Conservation (phyloP, 2,329 filamentous ascomycete species). For the Grosmannia huntii region DNA sequence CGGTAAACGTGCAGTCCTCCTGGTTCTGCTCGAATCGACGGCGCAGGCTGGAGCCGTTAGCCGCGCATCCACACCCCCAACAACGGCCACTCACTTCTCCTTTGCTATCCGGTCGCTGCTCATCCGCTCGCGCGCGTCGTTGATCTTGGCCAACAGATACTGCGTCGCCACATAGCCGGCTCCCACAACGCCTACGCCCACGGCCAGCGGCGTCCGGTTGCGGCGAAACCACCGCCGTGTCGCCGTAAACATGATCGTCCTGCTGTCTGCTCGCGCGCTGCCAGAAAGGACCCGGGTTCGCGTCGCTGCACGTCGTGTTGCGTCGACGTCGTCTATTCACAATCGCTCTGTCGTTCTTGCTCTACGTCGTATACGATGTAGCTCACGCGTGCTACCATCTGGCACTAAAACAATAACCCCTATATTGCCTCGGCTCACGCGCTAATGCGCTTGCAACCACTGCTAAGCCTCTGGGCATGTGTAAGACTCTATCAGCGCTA, state of each 20-base stretch:
- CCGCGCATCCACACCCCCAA: background rate
- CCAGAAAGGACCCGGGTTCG: background rate
- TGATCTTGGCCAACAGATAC: slow-evolving; percentile 84
- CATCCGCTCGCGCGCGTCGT: slow-evolving; percentile 91
- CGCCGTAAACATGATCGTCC: slow-evolving; percentile 44
- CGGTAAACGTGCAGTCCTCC: slow-evolving; percentile 95
- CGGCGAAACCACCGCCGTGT: slow-evolving; percentile 84
- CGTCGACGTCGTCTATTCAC: background rate
- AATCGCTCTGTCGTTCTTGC: background rate
- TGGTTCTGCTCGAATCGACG: slow-evolving; percentile 98
- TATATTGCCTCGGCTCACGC: background rate
- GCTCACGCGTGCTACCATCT: background rate
- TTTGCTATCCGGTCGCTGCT: slow-evolving; percentile 89
- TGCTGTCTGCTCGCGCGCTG: background rate
- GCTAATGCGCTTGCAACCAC: background rate
- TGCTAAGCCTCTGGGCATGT: background rate
- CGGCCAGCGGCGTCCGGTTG: slow-evolving; percentile 79
- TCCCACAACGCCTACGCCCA: slow-evolving; percentile 77
- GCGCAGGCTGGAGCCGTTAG: slow-evolving; percentile 52
- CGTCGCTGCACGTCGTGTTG: background rate
- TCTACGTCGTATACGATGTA: too few relatives aligned
- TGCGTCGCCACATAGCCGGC: slow-evolving; percentile 85
- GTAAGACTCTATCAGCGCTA: background rate
- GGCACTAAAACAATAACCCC: background rate
- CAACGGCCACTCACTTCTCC: slow-evolving; percentile 60